Conservation (phyloP, 2,329 filamentous ascomycete species). For the Epichloe amarillans region DNA sequence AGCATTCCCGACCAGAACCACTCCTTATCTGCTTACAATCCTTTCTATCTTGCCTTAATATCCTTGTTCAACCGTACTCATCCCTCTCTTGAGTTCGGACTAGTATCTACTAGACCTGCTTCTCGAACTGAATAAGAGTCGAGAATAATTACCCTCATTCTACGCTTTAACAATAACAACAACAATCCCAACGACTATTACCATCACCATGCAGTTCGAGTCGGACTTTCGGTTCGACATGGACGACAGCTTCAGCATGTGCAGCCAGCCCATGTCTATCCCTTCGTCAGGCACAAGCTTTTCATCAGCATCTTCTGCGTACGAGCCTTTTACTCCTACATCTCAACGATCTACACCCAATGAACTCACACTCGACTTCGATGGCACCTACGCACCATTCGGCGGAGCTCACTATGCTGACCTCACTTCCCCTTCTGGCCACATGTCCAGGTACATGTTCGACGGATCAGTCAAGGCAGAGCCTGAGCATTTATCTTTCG, state of each 20-base stretch:
- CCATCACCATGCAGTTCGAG: constrained; percentile 24
- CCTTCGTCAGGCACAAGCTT: constrained; percentile 24
- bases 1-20: constrained; percentile 23
- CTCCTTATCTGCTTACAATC: constrained; percentile 5
- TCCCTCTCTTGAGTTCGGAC: neutral
- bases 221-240: constrained; percentile 26
- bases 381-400: constrained; percentile 18
- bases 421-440: constrained; percentile 22
- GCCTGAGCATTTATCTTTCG: constrained; percentile 19
- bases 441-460: constrained; percentile 23
- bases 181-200: neutral
- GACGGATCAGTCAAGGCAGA: constrained; percentile 20
- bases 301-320: constrained; percentile 26
- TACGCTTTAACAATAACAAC: neutral
- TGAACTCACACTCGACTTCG: constrained; percentile 24
- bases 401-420: constrained; percentile 16
- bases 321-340: constrained; percentile 31
- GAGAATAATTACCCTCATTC: constrained; percentile 3
- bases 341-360: constrained; percentile 31
- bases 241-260: constrained; percentile 26
- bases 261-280: constrained; percentile 23
- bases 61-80: neutral
- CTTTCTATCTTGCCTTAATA: constrained; percentile 5
- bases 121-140: neutral
- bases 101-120: constrained; percentile 1